Evolutionary conservation across 331 rosid species (phyloP).

Genomic region (Erythrophleum ivorense): DNA sequence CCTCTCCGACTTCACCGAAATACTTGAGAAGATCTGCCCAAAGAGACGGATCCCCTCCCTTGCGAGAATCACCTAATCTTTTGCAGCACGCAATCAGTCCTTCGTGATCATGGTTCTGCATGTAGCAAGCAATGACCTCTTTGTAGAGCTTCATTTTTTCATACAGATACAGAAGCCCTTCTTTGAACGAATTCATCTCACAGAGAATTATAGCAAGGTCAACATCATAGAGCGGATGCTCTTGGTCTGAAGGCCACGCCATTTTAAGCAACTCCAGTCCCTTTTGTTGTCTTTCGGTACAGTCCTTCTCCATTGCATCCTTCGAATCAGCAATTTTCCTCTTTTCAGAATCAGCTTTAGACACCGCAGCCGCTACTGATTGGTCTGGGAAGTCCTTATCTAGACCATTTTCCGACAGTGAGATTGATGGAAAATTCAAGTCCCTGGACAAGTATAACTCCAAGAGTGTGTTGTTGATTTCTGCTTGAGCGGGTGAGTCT

Average conservation of each 20-base stretch:
- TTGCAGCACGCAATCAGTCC: constrained; percentile 92
- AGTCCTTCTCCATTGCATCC: constrained; percentile 48
- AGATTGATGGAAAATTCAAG: constrained; percentile 71
- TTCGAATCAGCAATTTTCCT: constrained; percentile 52
- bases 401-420: constrained; percentile 52
- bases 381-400: constrained; percentile 45
- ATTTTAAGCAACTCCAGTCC: constrained; percentile 70
- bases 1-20: constrained; percentile 97
- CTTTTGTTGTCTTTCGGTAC: constrained; percentile 64
- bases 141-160: constrained; percentile 92
- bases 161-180: constrained; percentile 79
- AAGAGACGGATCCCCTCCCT: constrained; percentile 88
- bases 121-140: constrained; percentile 90
- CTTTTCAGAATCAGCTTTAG: constrained; percentile 53
- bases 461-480: constrained; percentile 88
- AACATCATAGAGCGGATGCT: constrained; percentile 88
- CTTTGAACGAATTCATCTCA: constrained; percentile 83
- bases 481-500: constrained; percentile 94
- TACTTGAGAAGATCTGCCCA: constrained; percentile 92
- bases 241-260: constrained; percentile 81
- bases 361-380: constrained; percentile 39
- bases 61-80: constrained; percentile 81
- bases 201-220: constrained; percentile 86
- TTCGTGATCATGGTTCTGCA: constrained; percentile 87
- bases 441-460: constrained; percentile 87